Evolutionary conservation across 495 filamentous ascomycete genomes (phyloP).

Genomic region (Penicillium nucicola): DNA sequence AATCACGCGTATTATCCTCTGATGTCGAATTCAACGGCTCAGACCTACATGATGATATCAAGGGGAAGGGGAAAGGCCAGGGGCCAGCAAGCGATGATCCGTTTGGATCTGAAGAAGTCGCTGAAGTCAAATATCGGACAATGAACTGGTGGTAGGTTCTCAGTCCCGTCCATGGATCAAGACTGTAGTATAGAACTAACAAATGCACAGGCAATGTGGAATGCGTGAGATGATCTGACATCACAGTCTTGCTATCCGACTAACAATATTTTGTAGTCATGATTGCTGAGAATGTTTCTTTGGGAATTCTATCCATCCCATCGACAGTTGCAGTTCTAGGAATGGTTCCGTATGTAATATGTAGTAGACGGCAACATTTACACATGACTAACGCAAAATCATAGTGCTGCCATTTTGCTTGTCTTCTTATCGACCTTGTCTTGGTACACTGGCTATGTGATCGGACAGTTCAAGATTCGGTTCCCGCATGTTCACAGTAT

Average conservation of each 20-base stretch:
- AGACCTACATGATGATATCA: background rate
- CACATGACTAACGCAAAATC: background rate
- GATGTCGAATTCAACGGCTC: background rate
- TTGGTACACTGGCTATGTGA: slow-evolving; percentile 20
- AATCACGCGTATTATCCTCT: background rate
- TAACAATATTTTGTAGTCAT: slow-evolving; percentile 34
- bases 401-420: slow-evolving; percentile 26
- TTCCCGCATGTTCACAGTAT: slow-evolving; percentile 35
- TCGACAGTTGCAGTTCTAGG: slow-evolving; percentile 58
- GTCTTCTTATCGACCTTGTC: slow-evolving; percentile 55
- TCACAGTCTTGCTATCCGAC: background rate
- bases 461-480: slow-evolving; percentile 19
- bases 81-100: slow-evolving; percentile 21
- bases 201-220: slow-evolving; percentile 15
- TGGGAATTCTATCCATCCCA: slow-evolving; percentile 59
- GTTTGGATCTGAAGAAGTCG: slow-evolving; percentile 31
- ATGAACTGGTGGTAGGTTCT: slow-evolving; percentile 35
- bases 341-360: slow-evolving; percentile 52
- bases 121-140: slow-evolving; percentile 31
- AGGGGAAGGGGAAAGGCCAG: slow-evolving; percentile 6
- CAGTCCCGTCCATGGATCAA: background rate
- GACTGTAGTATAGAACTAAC: background rate
- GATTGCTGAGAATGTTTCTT: slow-evolving; percentile 62
- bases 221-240: slow-evolving; percentile 13
- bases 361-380: slow-evolving; percentile 12